phyloP scores from a whole-genome alignment of 495 filamentous ascomycete species.

The Parachaetomium inaequale region DNA sequence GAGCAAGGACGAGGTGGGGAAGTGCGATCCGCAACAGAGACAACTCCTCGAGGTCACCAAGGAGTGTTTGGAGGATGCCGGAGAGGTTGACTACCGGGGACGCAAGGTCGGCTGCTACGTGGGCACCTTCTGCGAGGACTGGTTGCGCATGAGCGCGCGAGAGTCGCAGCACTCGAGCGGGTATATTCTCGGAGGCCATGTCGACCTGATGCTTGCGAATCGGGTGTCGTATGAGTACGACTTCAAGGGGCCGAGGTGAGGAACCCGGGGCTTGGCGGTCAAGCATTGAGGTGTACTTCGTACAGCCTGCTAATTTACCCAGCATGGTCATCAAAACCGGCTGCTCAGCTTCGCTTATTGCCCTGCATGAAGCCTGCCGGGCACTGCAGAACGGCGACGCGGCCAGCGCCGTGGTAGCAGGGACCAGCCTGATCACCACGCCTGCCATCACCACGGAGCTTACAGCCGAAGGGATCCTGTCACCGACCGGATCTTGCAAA shows the following conservation, averaged over 20 bases:
- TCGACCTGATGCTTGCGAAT: constrained; percentile 41
- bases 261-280: no score
- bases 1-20: constrained; percentile 37
- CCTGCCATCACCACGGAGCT: constrained; percentile 1
- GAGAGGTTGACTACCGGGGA: constrained; percentile 44
- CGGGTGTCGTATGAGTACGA: constrained; percentile 51
- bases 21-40: constrained; percentile 52
- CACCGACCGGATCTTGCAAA: constrained; percentile 30
- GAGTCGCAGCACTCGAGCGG: constrained; percentile 21
- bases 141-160: constrained; percentile 26
- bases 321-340: constrained; percentile 44
- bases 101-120: constrained; percentile 46
- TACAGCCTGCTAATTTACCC: no score
- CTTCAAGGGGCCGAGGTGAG: constrained; percentile 17
- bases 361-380: constrained; percentile 41
- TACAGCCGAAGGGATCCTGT: constrained; percentile 8
- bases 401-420: constrained; percentile 40
- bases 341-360: constrained; percentile 43
- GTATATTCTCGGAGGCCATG: constrained; percentile 29
- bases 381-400: constrained; percentile 42
- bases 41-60: constrained; percentile 47
- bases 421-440: constrained; percentile 28
- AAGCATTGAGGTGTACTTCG: no score
- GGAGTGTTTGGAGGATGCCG: constrained; percentile 48
- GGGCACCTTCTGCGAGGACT: constrained; percentile 44